Percentiles rank a stretch among this genome's conserved stretches.
These are phyloP conservation scores for Yarrowia sp. DNA, from an alignment of 805 yeast genomes.

Conservation along the genomic window DNA sequence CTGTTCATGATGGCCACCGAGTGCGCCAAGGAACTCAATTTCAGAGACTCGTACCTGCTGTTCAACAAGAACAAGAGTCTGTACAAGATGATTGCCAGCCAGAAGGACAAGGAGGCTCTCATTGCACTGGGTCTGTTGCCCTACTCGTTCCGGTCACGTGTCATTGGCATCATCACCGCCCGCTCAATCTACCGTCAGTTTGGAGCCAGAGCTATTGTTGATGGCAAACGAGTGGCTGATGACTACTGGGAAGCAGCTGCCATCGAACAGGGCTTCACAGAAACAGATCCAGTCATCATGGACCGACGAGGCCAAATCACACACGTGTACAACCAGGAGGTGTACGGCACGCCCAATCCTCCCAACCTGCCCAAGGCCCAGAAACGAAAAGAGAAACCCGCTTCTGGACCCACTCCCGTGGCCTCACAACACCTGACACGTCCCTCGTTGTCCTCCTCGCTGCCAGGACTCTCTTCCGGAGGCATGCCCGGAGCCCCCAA, in stretches of 20 bases:
- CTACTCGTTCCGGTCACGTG: conserved; percentile 36
- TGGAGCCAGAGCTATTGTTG: conserved; percentile 48
- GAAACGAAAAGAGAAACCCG: background rate
- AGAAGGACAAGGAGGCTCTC: conserved; percentile 42
- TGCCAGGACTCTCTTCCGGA: background rate
- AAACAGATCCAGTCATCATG: conserved; percentile 44
- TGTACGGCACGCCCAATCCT: conserved; percentile 15
- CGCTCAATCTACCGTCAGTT: conserved; percentile 47
- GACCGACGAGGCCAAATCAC: conserved; percentile 32
- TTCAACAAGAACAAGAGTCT: conserved; percentile 44
- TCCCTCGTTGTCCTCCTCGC: background rate
- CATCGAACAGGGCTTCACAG: conserved; percentile 44
- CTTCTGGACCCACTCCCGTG: background rate
- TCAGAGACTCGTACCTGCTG: conserved; percentile 53
- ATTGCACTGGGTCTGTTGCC: conserved; percentile 37
- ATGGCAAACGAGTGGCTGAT: conserved; percentile 50
- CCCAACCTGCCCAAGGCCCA: conserved; percentile 16
- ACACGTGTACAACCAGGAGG: conserved; percentile 22
- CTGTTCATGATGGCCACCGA: conserved; percentile 44
- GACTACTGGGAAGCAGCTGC: conserved; percentile 55
- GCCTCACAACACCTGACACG: background rate
- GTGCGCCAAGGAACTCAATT: conserved; percentile 43
- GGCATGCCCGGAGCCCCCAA: background rate
- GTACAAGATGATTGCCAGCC: conserved; percentile 40
- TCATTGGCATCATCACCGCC: conserved; percentile 43